Conservation (phyloP, 2,329 filamentous ascomycete species). For the Fusarium sp. region DNA sequence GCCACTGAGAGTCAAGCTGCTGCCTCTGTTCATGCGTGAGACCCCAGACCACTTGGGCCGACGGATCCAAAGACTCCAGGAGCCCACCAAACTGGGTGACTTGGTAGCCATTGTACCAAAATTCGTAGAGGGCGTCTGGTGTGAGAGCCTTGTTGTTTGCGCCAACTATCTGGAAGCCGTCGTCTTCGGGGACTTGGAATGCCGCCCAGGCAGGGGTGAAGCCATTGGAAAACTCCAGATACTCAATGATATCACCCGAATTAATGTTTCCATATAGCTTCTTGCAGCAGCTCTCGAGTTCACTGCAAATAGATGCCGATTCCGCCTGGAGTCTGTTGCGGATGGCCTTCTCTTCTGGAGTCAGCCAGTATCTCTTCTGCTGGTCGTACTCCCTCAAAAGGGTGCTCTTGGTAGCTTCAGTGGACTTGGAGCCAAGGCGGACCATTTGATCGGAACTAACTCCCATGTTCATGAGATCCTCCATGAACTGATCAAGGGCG, state of each 20-base stretch:
- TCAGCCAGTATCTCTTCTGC: conserved; percentile 46
- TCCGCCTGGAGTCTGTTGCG: conserved; percentile 55
- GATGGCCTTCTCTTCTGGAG: conserved; percentile 41
- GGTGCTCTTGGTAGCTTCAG: conserved; percentile 59
- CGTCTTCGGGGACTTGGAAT: conserved; percentile 61
- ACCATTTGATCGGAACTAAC: conserved; percentile 65
- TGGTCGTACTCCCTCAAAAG: conserved; percentile 56
- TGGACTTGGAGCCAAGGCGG: conserved; percentile 72
- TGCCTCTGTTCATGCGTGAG: conserved; percentile 55
- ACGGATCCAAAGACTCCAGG: conserved; percentile 29
- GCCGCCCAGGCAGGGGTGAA: conserved; percentile 67
- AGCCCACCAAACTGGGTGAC: neutral
- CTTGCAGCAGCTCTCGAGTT: conserved; percentile 44
- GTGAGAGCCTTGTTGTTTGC: conserved; percentile 57
- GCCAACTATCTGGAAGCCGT: conserved; percentile 62
- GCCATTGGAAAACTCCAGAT: conserved; percentile 64
- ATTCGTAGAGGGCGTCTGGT: conserved; percentile 28
- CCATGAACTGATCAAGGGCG: conserved; percentile 73
- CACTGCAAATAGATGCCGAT: neutral
- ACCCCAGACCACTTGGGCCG: conserved; percentile 62
- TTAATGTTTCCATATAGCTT: conserved; percentile 24
- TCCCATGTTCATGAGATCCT: conserved; percentile 71
- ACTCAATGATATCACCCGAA: conserved; percentile 51
- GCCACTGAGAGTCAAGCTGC: conserved; percentile 57
- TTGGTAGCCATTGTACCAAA: conserved; percentile 27